phyloP scores from a whole-genome alignment of 306 rosid genomes.

The Alnus glutinosa region DNA sequence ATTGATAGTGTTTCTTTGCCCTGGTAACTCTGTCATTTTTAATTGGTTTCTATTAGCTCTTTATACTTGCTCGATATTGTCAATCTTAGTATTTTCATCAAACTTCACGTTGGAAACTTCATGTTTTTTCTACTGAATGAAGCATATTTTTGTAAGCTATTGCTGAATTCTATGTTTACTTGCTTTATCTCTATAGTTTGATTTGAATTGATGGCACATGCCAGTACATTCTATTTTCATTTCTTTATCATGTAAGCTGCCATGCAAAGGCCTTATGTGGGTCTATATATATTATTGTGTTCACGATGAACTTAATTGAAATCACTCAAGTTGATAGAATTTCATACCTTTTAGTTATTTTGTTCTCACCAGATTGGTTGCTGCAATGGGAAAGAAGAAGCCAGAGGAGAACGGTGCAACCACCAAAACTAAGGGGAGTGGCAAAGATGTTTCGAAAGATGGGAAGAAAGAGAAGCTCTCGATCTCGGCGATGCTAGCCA shows the following conservation, averaged over 20 bases:
- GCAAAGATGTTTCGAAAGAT: slow-evolving; percentile 15
- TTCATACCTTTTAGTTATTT: neutral
- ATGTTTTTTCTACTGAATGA: neutral
- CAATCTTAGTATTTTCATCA: neutral
- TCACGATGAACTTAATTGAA: neutral
- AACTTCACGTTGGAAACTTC: neutral
- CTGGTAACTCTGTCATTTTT: neutral
- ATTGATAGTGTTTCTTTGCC: neutral
- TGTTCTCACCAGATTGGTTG: slow-evolving; percentile 1
- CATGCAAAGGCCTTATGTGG: too few species aligned
- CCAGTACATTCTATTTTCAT: neutral
- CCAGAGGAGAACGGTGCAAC: slow-evolving; percentile 23
- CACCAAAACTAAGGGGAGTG: slow-evolving; percentile 12
- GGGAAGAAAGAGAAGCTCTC: slow-evolving; percentile 24
- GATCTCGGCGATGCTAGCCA: slow-evolving; percentile 37
- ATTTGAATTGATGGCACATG: neutral
- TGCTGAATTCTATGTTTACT: neutral
- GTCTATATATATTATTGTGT: neutral
- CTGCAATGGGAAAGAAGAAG: slow-evolving; percentile 31
- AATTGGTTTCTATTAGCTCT: neutral
- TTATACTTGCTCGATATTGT: neutral
- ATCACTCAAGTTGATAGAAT: neutral
- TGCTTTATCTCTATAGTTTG: neutral
- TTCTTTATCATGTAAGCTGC: too few species aligned
- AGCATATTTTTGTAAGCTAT: neutral